Percentiles rank a stretch among this genome's conserved stretches.
These are phyloP conservation scores for Oldenlandia corymbosa DNA, from an alignment of 257 asterid genomes.

Conservation along the genomic window DNA sequence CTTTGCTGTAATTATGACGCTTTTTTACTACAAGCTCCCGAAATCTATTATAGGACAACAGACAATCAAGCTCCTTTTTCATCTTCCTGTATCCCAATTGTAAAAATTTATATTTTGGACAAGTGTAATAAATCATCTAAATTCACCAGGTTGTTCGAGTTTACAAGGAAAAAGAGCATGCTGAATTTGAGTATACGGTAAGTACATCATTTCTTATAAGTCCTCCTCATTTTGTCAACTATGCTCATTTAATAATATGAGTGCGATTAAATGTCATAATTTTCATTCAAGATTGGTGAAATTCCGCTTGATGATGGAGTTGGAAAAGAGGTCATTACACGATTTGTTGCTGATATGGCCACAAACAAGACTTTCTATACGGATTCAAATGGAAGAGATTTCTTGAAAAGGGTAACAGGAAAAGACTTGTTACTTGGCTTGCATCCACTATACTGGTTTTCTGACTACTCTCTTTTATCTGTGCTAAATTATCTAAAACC, in stretches of 20 bases:
- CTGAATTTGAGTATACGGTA: constrained; percentile 83
- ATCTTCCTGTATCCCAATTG: neutral
- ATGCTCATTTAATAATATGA: neutral
- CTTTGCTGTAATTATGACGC: too few relatives aligned
- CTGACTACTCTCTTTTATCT: neutral
- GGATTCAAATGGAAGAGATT: constrained; percentile 92
- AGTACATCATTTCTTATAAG: constrained; percentile 23
- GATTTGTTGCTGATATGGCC: constrained; percentile 63
- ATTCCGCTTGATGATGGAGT: constrained; percentile 58
- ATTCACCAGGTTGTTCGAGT: constrained; percentile 61
- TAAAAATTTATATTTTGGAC: neutral
- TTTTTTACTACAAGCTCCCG: too few relatives aligned
- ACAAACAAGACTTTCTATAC: constrained; percentile 64
- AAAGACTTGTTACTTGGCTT: neutral
- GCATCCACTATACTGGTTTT: neutral
- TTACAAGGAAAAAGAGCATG: constrained; percentile 77
- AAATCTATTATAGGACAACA: too few relatives aligned
- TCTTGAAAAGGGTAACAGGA: constrained; percentile 59
- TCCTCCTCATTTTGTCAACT: neutral
- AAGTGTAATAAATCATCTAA: neutral
- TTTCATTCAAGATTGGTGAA: constrained; percentile 62
- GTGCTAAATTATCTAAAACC: constrained; percentile 1
- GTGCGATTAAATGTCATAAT: constrained; percentile 10
- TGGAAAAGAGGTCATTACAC: constrained; percentile 85
- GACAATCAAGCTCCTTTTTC: neutral